Evolutionary conservation across 2,329 filamentous ascomycete genomes (phyloP).

Genomic region (Penicillium corylophilum): DNA sequence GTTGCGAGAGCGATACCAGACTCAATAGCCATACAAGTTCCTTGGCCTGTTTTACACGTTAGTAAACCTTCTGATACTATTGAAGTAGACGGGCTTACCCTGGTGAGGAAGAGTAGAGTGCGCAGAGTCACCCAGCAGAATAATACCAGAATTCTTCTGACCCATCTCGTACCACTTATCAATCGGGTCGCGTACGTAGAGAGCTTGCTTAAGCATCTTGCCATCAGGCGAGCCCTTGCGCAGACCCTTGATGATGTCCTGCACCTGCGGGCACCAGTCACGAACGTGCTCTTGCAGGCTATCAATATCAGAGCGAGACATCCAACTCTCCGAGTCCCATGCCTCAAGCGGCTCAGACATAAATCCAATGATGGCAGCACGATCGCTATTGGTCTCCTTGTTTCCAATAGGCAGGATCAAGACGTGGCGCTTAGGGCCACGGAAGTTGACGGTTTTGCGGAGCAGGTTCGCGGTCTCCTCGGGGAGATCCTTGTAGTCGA

Average conservation of each 20-base stretch:
- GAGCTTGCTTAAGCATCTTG: constrained; percentile 35
- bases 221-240: constrained; percentile 31
- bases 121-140: constrained; percentile 34
- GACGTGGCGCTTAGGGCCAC: constrained; percentile 33
- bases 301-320: constrained; percentile 34
- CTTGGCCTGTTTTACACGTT: constrained; percentile 27
- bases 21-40: constrained; percentile 37
- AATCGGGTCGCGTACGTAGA: constrained; percentile 35
- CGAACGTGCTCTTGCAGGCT: constrained; percentile 33
- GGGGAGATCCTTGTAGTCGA: constrained; percentile 34
- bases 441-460: constrained; percentile 37
- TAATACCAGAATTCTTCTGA: constrained; percentile 27
- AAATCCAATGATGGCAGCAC: constrained; percentile 38
- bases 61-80: background rate
- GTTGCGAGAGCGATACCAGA: constrained; percentile 34
- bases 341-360: constrained; percentile 38
- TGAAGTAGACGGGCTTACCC: constrained; percentile 15
- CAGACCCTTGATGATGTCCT: constrained; percentile 34
- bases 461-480: constrained; percentile 30
- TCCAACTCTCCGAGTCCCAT: constrained; percentile 39
- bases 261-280: constrained; percentile 35
- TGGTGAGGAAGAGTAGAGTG: constrained; percentile 39
- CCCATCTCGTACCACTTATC: constrained; percentile 32
- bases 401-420: constrained; percentile 41
- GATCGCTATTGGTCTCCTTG: constrained; percentile 29